Conservation (phyloP, 768 basidiomycete genomes). For the Lactifluus volemus region DNA sequence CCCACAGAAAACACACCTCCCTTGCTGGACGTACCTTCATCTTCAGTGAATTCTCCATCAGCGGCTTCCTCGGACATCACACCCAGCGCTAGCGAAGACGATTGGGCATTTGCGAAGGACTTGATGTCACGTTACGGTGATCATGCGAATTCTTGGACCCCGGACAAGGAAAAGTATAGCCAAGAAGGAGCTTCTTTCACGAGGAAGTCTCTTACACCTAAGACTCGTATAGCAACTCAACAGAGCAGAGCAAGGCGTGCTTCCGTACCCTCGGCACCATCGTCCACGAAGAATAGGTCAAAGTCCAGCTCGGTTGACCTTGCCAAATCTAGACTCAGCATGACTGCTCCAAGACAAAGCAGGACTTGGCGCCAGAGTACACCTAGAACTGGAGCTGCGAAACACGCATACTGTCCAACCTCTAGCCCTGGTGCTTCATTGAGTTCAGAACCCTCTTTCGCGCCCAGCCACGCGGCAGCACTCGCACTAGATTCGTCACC, state of each 20-base stretch:
- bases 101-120: conserved; percentile 31
- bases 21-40: neutral
- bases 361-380: neutral
- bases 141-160: neutral
- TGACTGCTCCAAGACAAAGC: neutral
- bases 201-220: conserved; percentile 8
- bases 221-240: neutral
- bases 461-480: neutral
- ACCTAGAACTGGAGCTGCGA: neutral
- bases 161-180: neutral
- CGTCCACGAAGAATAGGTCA: conserved; percentile 4
- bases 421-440: neutral
- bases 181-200: neutral
- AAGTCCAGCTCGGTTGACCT: conserved; percentile 10
- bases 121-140: conserved; percentile 24
- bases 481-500: neutral
- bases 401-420: neutral
- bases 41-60: conserved; percentile 5
- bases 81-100: conserved; percentile 24
- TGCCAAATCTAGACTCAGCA: neutral
- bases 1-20: neutral
- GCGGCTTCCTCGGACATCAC: conserved; percentile 4
- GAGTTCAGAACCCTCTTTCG: neutral
- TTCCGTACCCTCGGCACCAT: neutral
- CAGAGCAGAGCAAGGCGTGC: conserved; percentile 4